A percentile compares a stretch with the other conserved stretches of the same genome.
These are phyloP conservation scores for Glebionis coronaria DNA, from an alignment of 129 eudicot genomes.

Conservation along the genomic window DNA sequence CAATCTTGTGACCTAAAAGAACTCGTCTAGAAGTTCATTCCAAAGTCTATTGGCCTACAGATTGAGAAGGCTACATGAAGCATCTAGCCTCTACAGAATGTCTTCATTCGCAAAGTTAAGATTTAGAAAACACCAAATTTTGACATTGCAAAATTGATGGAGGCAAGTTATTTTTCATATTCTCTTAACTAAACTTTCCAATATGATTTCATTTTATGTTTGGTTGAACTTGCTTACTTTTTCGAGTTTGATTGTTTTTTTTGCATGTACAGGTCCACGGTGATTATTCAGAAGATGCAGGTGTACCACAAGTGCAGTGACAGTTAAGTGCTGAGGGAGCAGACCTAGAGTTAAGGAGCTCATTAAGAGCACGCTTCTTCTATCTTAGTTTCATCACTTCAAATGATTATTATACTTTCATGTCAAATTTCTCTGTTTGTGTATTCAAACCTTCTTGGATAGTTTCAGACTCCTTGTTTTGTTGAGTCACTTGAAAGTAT, in stretches of 20 bases:
- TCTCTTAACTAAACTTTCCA: neutral
- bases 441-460: neutral
- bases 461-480: neutral
- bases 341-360: constrained; percentile 81
- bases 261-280: constrained; percentile 55
- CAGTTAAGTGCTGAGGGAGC: constrained; percentile 89
- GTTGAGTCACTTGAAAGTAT: constrained; percentile 9
- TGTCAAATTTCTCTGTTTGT: no score
- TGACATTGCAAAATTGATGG: constrained; percentile 77
- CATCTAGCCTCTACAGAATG: constrained; percentile 79
- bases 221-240: neutral
- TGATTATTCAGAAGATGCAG: constrained; percentile 70
- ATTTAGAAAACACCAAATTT: constrained; percentile 82
- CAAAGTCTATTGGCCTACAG: constrained; percentile 73
- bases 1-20: constrained; percentile 79
- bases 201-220: neutral
- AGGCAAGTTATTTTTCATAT: constrained; percentile 32
- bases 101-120: constrained; percentile 70
- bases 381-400: neutral
- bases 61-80: constrained; percentile 85
- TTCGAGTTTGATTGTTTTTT: neutral
- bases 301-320: constrained; percentile 96
- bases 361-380: neutral
- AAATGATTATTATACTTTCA: no score
- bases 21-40: constrained; percentile 64